phyloP scores from a whole-genome alignment of 495 filamentous ascomycete species.

The Aspergillus ellipticus region DNA sequence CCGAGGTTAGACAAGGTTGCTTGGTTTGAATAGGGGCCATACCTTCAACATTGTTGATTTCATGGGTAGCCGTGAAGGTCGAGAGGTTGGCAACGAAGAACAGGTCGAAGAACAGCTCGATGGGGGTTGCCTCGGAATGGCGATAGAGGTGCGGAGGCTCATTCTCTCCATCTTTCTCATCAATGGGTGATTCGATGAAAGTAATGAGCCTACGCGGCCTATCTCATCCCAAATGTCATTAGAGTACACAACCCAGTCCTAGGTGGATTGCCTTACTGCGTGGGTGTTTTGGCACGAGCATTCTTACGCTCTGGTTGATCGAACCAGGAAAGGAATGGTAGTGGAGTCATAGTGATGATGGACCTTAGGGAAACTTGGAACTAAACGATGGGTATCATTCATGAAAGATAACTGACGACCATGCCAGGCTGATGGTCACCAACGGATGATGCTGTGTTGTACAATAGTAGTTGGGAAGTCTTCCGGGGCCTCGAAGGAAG shows the following conservation, averaged over 20 bases:
- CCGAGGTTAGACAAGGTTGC: conserved; percentile 1
- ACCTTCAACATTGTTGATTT: conserved; percentile 48
- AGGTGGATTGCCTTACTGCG: conserved; percentile 18
- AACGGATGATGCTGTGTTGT: neutral
- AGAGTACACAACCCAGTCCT: conserved; percentile 1
- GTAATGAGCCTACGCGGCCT: conserved; percentile 20
- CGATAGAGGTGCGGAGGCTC: conserved; percentile 25
- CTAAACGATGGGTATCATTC: conserved; percentile 3
- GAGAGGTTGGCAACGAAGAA: conserved; percentile 67
- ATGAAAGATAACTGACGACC: neutral
- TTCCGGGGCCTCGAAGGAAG: neutral
- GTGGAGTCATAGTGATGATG: conserved; percentile 13
- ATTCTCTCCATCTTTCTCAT: conserved; percentile 16
- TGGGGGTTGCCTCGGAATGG: conserved; percentile 47
- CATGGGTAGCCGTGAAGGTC: conserved; percentile 57
- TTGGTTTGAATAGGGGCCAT: neutral
- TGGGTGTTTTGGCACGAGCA: conserved; percentile 4
- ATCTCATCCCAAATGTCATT: conserved; percentile 2
- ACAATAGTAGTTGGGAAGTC: too few species aligned
- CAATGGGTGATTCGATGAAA: conserved; percentile 35
- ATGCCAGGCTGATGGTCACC: neutral
- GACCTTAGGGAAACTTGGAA: neutral
- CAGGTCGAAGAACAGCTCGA: conserved; percentile 66
- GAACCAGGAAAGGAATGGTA: conserved; percentile 16
- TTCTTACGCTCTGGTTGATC: conserved; percentile 15